Percentiles rank a stretch among this genome's conserved stretches.
Conservation (phyloP, 2,329 filamentous ascomycete species). For the Chalara sp. region DNA sequence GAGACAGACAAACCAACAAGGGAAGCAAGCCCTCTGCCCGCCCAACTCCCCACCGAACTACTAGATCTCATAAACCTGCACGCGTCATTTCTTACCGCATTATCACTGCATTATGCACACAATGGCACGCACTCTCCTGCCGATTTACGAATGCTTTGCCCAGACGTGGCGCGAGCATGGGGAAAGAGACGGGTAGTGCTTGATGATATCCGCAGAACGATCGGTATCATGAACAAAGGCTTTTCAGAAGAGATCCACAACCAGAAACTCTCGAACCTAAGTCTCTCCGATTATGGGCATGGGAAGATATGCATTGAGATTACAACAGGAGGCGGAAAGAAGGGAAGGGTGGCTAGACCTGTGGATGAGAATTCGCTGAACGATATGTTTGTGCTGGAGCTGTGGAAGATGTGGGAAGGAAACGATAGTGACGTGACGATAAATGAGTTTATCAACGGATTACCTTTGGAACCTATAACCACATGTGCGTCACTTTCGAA, state of each 20-base stretch:
- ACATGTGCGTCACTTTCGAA: constrained; percentile 44
- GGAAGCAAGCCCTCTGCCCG: constrained; percentile 3
- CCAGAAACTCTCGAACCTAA: constrained; percentile 28
- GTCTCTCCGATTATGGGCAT: constrained; percentile 44
- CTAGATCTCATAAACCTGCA: constrained; percentile 58
- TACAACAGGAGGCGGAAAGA: constrained; percentile 6
- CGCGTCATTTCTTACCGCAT: constrained; percentile 58
- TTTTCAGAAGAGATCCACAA: constrained; percentile 30
- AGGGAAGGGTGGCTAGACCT: constrained; percentile 27
- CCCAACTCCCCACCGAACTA: constrained; percentile 39
- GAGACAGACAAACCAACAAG: constrained; percentile 8
- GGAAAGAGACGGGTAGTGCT: constrained; percentile 61
- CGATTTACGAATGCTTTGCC: constrained; percentile 54
- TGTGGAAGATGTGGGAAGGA: constrained; percentile 38
- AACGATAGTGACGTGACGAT: constrained; percentile 1
- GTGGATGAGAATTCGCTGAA: constrained; percentile 47
- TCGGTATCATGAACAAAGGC: constrained; percentile 49
- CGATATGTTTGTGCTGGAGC: constrained; percentile 44
- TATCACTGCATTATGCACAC: constrained; percentile 64
- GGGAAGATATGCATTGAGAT: constrained; percentile 54
- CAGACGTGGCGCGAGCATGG: constrained; percentile 62
- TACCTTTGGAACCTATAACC: constrained; percentile 49
- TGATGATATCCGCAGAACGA: constrained; percentile 58
- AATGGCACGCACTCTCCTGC: constrained; percentile 56
- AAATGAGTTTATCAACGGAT: constrained; percentile 42